A percentile compares a stretch with the other conserved stretches of the same genome.
Evolutionary conservation across 2,329 filamentous ascomycete species (phyloP).

Genomic region (Aspergillus transmontanensis): DNA sequence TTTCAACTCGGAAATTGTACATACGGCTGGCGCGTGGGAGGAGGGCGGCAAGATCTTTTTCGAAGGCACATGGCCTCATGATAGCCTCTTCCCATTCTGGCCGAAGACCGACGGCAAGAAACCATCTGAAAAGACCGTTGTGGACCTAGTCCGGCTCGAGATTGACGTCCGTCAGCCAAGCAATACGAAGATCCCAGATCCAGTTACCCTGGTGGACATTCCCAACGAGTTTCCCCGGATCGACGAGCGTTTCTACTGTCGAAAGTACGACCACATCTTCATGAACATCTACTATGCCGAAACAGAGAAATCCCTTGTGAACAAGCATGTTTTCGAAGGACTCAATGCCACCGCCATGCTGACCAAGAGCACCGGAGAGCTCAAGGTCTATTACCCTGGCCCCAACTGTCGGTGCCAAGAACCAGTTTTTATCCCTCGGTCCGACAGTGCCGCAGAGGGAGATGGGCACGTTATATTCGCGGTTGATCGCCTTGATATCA

Average conservation of each 20-base stretch:
- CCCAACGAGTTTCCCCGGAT: neutral
- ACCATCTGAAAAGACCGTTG: neutral
- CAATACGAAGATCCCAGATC: neutral
- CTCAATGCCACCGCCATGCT: constrained; percentile 5
- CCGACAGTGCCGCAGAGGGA: neutral
- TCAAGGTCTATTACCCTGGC: neutral
- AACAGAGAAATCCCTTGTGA: no score
- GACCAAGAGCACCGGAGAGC: constrained; percentile 4
- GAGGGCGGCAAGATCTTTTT: neutral
- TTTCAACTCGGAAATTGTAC: neutral
- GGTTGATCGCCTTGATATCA: neutral
- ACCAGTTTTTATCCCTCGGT: constrained; percentile 10
- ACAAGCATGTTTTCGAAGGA: constrained; percentile 29
- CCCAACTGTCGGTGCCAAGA: neutral
- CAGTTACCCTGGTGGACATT: neutral
- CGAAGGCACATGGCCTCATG: neutral
- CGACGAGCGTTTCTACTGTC: neutral
- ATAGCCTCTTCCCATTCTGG: neutral
- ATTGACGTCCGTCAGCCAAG: neutral
- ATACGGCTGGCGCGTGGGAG: neutral
- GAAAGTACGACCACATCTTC: neutral
- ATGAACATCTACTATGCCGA: neutral
- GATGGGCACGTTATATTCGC: constrained; percentile 8
- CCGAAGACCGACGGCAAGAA: neutral
- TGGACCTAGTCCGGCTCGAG: neutral